phyloP scores from a whole-genome alignment of 108 stramenopile species.

The Discostella pseudostelligera region DNA sequence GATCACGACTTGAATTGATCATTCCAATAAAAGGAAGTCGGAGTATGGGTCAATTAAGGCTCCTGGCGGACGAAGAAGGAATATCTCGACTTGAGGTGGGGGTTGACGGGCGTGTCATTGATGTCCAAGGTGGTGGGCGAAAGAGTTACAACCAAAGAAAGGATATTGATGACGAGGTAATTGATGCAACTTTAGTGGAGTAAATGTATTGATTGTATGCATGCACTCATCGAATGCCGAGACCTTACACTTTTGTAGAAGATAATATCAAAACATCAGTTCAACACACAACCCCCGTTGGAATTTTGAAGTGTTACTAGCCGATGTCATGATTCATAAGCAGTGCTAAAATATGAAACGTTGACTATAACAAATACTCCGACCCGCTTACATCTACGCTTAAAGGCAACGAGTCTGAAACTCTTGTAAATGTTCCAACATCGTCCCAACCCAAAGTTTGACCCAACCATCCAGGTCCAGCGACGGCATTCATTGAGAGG shows the following conservation, averaged over 20 bases:
- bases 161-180: not conserved
- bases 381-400: slow-evolving; percentile 59
- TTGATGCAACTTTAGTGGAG: slow-evolving; percentile 13
- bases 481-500: slow-evolving; percentile 56
- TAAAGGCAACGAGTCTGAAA: slow-evolving; percentile 61
- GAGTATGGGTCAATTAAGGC: slow-evolving; percentile 1
- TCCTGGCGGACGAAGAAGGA: slow-evolving; percentile 1
- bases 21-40: slow-evolving; percentile 3
- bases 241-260: not conserved
- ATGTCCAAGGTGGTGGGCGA: not conserved
- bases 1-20: not conserved
- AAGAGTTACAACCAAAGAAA: not conserved
- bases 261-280: not conserved
- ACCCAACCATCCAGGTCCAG: slow-evolving; percentile 85
- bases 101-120: slow-evolving; percentile 4
- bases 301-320: no score
- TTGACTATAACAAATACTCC: slow-evolving; percentile 46
- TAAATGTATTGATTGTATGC: slow-evolving; percentile 6
- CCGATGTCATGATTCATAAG: not conserved
- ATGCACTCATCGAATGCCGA: not conserved
- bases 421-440: slow-evolving; percentile 64
- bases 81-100: slow-evolving; percentile 2
- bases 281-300: no score
- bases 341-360: not conserved
- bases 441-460: slow-evolving; percentile 59